Evolutionary conservation across 1,139 yeast genomes (phyloP).

Genomic region (Pichia terricola): DNA sequence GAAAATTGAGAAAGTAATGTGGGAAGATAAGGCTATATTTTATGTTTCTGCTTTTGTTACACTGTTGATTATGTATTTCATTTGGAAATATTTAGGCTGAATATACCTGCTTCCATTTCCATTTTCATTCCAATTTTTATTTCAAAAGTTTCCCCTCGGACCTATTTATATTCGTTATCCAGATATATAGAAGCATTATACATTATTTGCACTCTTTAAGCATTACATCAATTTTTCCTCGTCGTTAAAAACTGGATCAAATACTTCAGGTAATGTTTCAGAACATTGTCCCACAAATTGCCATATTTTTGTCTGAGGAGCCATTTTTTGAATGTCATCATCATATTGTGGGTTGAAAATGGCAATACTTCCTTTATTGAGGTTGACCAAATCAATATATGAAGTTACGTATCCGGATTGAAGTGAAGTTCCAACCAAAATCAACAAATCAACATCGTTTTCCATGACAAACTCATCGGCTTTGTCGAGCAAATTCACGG

Average conservation of each 20-base stretch:
- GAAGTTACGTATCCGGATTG: slow-evolving; percentile 89
- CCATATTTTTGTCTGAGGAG: slow-evolving; percentile 37
- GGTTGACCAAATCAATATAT: slow-evolving; percentile 66
- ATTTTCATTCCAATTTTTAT: neutral
- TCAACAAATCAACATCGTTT: slow-evolving; percentile 53
- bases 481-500: slow-evolving; percentile 47
- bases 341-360: slow-evolving; percentile 67
- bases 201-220: neutral
- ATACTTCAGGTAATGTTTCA: slow-evolving; percentile 52
- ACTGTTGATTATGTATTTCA: slow-evolving; percentile 60
- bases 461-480: slow-evolving; percentile 66
- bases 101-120: too few species aligned
- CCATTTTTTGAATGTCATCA: slow-evolving; percentile 26
- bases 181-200: too few species aligned
- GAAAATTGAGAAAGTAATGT: slow-evolving; percentile 74
- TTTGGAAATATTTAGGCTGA: slow-evolving; percentile 55
- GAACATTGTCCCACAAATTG: slow-evolving; percentile 80
- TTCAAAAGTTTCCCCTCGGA: neutral
- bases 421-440: slow-evolving; percentile 82
- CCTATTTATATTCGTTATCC: neutral
- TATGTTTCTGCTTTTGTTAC: slow-evolving; percentile 63
- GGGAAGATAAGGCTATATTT: slow-evolving; percentile 81
- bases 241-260: slow-evolving; percentile 39
- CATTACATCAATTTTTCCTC: neutral
- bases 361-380: slow-evolving; percentile 75